Percentiles rank a stretch among this genome's conserved stretches.
These are phyloP conservation scores for Mortierella sp. DNA, from an alignment of 371 early-diverging fungal species.

Conservation along the genomic window DNA sequence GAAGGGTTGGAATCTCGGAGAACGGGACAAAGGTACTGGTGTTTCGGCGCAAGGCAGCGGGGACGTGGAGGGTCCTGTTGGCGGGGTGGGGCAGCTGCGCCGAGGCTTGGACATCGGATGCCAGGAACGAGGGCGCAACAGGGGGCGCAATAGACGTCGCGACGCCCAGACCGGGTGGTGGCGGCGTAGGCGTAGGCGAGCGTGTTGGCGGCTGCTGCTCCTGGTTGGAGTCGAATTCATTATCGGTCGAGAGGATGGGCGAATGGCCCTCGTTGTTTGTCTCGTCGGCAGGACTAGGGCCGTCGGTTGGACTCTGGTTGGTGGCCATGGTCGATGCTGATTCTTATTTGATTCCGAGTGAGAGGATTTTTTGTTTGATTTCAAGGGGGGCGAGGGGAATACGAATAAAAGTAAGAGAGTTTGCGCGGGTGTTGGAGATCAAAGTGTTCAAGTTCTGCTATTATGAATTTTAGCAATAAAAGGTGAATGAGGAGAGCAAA, in stretches of 20 bases:
- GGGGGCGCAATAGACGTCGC: neutral
- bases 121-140: neutral
- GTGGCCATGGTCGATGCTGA: conserved; percentile 22
- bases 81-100: conserved; percentile 6
- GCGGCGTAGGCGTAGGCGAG: conserved; percentile 29
- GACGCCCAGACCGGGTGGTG: neutral
- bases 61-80: conserved; percentile 35
- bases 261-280: conserved; percentile 31
- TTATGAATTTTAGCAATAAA: neutral
- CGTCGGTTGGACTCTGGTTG: conserved; percentile 18
- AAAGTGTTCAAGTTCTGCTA: no score
- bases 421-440: no score
- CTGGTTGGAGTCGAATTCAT: conserved; percentile 39
- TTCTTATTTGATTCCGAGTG: no score
- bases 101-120: neutral
- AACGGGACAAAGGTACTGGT: conserved; percentile 51
- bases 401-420: neutral
- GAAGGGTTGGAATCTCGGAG: conserved; percentile 45
- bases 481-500: neutral
- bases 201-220: conserved; percentile 39
- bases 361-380: neutral
- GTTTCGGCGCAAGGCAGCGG: conserved; percentile 38
- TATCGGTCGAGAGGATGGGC: conserved; percentile 43
- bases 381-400: neutral
- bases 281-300: conserved; percentile 2